phyloP scores from a whole-genome alignment of 805 yeast genomes.

The Metschnikowia amazonensis region DNA sequence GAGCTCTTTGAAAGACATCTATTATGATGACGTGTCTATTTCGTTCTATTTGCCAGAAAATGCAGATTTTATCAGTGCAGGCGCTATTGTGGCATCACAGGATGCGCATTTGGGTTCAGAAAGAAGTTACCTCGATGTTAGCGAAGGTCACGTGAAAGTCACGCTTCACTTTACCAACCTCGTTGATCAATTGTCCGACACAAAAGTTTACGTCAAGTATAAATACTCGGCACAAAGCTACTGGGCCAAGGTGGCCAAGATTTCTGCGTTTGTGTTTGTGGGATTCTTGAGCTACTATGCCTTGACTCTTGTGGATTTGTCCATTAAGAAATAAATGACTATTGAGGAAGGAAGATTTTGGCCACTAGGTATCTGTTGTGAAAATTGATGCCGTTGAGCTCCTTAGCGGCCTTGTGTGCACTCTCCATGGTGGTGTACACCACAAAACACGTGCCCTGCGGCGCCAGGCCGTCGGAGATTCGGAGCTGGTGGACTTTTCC shows the following conservation, averaged over 20 bases:
- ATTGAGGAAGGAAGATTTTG: neutral
- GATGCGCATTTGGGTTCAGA: conserved; percentile 31
- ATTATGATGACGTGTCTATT: conserved; percentile 59
- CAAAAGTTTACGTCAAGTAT: conserved; percentile 60
- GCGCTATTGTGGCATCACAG: conserved; percentile 49
- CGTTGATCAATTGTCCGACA: conserved; percentile 60
- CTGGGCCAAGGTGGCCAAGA: conserved; percentile 61
- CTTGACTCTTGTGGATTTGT: conserved; percentile 34
- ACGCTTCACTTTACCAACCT: conserved; percentile 57
- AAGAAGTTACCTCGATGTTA: conserved; percentile 67
- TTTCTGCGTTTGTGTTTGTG: conserved; percentile 58
- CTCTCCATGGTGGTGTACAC: conserved; percentile 46
- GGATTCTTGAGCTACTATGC: conserved; percentile 56
- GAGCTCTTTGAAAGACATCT: conserved; percentile 65
- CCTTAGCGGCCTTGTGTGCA: conserved; percentile 51
- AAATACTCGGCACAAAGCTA: conserved; percentile 50
- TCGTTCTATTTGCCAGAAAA: conserved; percentile 84
- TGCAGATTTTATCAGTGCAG: conserved; percentile 54
- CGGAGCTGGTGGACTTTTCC: conserved; percentile 58
- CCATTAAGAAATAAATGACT: conserved; percentile 17
- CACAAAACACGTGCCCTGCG: conserved; percentile 49
- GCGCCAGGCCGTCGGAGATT: conserved; percentile 23
- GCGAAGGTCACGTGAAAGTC: conserved; percentile 74
- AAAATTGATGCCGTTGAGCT: conserved; percentile 56
- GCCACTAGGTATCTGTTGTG: conserved; percentile 58